Conservation (phyloP, 352 stramenopile genomes). For the Hyaloperonospora arabidopsidis region DNA sequence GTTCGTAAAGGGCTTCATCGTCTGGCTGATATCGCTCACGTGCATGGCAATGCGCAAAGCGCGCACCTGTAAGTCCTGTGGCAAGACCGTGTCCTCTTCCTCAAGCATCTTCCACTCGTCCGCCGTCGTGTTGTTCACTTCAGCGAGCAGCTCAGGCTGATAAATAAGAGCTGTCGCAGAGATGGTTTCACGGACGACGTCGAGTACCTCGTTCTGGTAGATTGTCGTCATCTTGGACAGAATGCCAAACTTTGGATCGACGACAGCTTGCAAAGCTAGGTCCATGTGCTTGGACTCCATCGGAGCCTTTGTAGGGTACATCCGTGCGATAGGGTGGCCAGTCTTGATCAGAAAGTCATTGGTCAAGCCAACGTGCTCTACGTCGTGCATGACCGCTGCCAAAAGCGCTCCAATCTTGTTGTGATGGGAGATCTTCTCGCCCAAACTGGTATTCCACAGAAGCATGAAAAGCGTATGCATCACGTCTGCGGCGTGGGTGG, state of each 20-base stretch:
- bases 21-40: conserved; percentile 77
- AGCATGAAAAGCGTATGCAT: conserved; percentile 74
- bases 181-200: conserved; percentile 59
- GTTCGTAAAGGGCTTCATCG: conserved; percentile 71
- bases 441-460: conserved; percentile 46
- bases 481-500: conserved; percentile 70
- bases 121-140: conserved; percentile 32
- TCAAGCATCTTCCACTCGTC: conserved; percentile 40
- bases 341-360: conserved; percentile 79
- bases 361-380: conserved; percentile 66
- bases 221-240: conserved; percentile 41
- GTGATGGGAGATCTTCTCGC: conserved; percentile 43
- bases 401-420: conserved; percentile 67
- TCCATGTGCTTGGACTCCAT: conserved; percentile 77
- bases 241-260: conserved; percentile 41
- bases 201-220: conserved; percentile 48
- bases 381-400: conserved; percentile 76
- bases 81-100: conserved; percentile 25
- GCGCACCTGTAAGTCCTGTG: conserved; percentile 42
- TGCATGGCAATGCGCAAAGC: conserved; percentile 65
- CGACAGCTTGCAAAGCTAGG: conserved; percentile 47
- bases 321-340: conserved; percentile 52
- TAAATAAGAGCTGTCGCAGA: conserved; percentile 70
- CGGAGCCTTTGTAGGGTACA: conserved; percentile 48
- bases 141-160: conserved; percentile 62